Evolutionary conservation across 2,329 filamentous ascomycete species (phyloP).

Genomic region (Verticillium tricorpus): DNA sequence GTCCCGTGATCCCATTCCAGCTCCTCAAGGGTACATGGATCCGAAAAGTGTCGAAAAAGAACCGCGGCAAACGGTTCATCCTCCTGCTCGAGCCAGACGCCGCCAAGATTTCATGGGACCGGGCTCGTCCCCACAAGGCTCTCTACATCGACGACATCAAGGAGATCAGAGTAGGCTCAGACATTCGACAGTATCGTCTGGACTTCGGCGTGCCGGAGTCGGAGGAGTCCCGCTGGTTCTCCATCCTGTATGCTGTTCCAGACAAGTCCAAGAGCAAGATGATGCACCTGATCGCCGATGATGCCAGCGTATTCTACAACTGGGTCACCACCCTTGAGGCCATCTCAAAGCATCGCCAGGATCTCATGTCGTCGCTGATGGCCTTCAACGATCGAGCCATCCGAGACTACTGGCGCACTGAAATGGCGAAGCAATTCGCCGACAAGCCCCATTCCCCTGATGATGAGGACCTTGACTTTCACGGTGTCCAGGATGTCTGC

Average conservation of each 20-base stretch:
- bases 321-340: slow-evolving; percentile 84
- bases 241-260: slow-evolving; percentile 78
- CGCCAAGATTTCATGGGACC: slow-evolving; percentile 86
- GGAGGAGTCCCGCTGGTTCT: slow-evolving; percentile 75
- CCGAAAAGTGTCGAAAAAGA: slow-evolving; percentile 82
- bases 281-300: slow-evolving; percentile 81
- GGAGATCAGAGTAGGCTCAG: slow-evolving; percentile 77
- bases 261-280: slow-evolving; percentile 80
- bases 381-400: slow-evolving; percentile 80
- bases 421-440: slow-evolving; percentile 68
- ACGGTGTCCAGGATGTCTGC: slow-evolving; percentile 77
- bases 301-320: slow-evolving; percentile 63
- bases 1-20: slow-evolving; percentile 70
- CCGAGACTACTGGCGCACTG: slow-evolving; percentile 77
- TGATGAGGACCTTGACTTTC: slow-evolving; percentile 70
- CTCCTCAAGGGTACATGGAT: slow-evolving; percentile 76
- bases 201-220: slow-evolving; percentile 69
- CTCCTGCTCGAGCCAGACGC: slow-evolving; percentile 74
- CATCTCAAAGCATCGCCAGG: slow-evolving; percentile 80
- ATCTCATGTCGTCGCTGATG: slow-evolving; percentile 85
- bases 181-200: slow-evolving; percentile 84
- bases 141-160: slow-evolving; percentile 95
- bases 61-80: slow-evolving; percentile 64
- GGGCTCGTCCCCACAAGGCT: slow-evolving; percentile 70
- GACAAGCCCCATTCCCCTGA: slow-evolving; percentile 45